Base-by-base conservation (phyloP, 148 eudicot genomes). In the Drosera capensis region DNA sequence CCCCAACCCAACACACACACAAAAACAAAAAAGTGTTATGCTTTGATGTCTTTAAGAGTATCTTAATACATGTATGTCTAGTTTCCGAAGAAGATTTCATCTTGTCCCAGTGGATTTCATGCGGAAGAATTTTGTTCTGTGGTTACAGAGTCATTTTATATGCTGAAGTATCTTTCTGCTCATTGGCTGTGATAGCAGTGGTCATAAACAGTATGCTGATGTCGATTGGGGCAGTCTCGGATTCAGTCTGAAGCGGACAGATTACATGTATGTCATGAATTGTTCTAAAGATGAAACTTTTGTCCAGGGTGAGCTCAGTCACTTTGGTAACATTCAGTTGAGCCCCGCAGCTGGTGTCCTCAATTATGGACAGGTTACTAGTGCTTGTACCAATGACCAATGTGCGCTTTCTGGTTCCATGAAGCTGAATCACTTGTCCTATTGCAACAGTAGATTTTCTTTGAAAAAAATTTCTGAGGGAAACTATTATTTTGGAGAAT, bases 311-410 rank as follows among this genome's bases (percentile, higher is more conserved):
- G 44, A 66, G 25, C 68, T 71, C n/a, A 24, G 21, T 25, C 72
- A 37, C 14, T 71, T 46, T 43, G 72, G 76, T 30, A 58, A 54
- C 25, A 46, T 71, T 16, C 65, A 65, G 45, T 25, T 71, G 16
- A 66, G 46, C 43, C 76, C 76, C 36, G 41, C 56, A 14, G 57
- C 76, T 8, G 72, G 65, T 0, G 68, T 67, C 29, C 49, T 71
- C 25, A 71, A 71, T 29, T 66, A 71, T 58, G 76, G 68, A 23
- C 76, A 71, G 68, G 71, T 70, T 17, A 49, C 36, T 42, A 14
- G 23, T 41, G 22, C 20, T 20, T 41, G 21, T 17, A n/a, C 23
- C 38, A 34, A 34, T 1, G 1, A 17, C 7, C 43, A 39, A 17
- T 1, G n/a, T 13, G 18, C 16, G 7, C 14, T 20, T 14, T 6